Base-by-base conservation (phyloP, 805 yeast genomes). In the Cyberlindnera galapagoensis region DNA sequence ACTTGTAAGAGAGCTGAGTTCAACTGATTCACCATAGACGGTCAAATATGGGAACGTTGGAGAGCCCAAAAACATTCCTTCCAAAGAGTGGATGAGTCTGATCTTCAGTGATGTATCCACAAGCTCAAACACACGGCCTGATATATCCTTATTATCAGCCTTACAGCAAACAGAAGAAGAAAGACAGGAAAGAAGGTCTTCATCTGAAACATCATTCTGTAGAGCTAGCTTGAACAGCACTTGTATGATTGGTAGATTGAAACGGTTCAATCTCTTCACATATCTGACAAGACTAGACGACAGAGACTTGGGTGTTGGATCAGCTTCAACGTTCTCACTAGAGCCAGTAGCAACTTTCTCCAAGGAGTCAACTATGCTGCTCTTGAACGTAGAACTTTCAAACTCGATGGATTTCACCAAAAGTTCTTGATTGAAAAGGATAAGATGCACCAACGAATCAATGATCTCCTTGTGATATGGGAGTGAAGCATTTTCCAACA, bases 221-320 rank as follows among this genome's bases (percentile, higher is more conserved):
- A 66, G 33, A 2, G 53, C 36, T 8, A 53, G 35, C 22, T 59
- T 58, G 32, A 68, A 51, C 3, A 65, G 34, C 24, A 65, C 42
- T 37, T 69, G 74, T 21, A 61, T 51, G 2, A 68, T 39, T 2
- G 69, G 65, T 15, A 69, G 43, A 35, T 63, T 66, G 43, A 63
- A 65, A 30, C 62, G 63, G 32, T 61, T 51, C 14, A 65, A 34
- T 4, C 43, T 40, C 9, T 40, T 35, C 2, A 64, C 37, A 5
- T 57, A 33, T 7, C 39, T 38, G 18, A 29, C 32, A 9, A 54
- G 29, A 8, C 20, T 19, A n/a, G n/a, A n/a, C n/a, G n/a, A n/a
- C n/a, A n/a, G n/a, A n/a, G n/a, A n/a, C 12, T 18, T 14, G 6
- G 21, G 7, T 11, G 21, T 12, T 9, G 12, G 7, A 7, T 8